These are phyloP conservation scores for Geranium rotundifolium DNA, from an alignment of 345 rosid species.

Conservation along the genomic window DNA sequence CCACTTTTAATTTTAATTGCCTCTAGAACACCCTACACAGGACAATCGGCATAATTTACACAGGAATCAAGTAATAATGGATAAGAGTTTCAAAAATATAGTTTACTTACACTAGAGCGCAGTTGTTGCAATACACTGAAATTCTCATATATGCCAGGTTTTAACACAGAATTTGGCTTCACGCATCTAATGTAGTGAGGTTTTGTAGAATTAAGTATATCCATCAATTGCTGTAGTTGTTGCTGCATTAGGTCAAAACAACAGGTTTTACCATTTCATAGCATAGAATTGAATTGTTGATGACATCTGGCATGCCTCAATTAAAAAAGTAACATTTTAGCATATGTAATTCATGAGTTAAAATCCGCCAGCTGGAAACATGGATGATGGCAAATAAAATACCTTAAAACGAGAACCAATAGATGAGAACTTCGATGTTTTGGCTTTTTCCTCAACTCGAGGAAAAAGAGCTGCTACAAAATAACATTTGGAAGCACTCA, in stretches of 20 bases:
- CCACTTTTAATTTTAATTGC: constrained; percentile 83
- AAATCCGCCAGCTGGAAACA: not conserved
- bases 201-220: constrained; percentile 66
- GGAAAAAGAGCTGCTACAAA: constrained; percentile 70
- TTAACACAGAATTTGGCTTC: constrained; percentile 61
- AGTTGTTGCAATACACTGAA: constrained; percentile 62
- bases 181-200: constrained; percentile 94
- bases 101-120: constrained; percentile 74
- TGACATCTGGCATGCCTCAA: not conserved
- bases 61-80: constrained; percentile 1
- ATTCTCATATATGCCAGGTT: constrained; percentile 57
- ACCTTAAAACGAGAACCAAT: constrained; percentile 90
- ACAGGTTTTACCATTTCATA: not conserved
- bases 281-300: not conserved
- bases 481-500: constrained; percentile 68
- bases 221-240: constrained; percentile 90
- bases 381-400: constrained; percentile 3
- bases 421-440: constrained; percentile 77
- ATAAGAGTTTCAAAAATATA: not conserved
- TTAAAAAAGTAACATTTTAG: not conserved
- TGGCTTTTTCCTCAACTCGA: constrained; percentile 50
- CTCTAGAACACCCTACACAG: constrained; percentile 89
- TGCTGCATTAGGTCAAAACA: constrained; percentile 41
- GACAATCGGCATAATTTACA: constrained; percentile 8
- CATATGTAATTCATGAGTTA: not conserved